Evolutionary conservation across 371 early-diverging fungal genomes (phyloP), one percentile per base, ranked within the genome.

Genomic region (Circinella minor): DNA sequence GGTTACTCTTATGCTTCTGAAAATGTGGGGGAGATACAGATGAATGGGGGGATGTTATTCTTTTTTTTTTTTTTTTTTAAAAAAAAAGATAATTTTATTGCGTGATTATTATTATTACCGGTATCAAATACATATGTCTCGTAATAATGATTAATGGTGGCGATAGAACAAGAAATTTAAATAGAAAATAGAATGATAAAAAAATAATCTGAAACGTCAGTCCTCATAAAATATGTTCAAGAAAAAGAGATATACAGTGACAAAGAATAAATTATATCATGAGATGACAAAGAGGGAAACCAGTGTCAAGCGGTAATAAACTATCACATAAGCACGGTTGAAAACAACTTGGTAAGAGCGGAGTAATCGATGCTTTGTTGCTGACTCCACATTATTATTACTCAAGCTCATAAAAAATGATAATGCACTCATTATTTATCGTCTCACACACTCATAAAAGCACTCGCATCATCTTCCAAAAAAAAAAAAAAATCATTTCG

Each of bases 321-420:
- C 43, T 57, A 57, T 57, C 57, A 57, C 57, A 57, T 57, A 57
- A 57, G 57, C 57, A 57, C 55, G 55, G 61, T 61, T 36, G 61
- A 38, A 61, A 61, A 36, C 18, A 37, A 15, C 14, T 47, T 38
- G 39, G 9, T 9, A 61, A 39, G 9, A 39, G 62, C 46, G 62
- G 62, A 46, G 62, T 18, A 36, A 38, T 36, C n/a, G 36, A 15
- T n/a, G 8, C 43, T 47, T 60, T 67, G 37, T n/a, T 69, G 61
- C 63, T 69, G 63, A 63, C 69, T 69, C 63, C 59, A 65, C 65
- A 65, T 38, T 37, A 65, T 49, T 49, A 8, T 63, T 20, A 7
- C 4, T 34, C 57, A 17, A 4, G 18, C 5, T 34, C 15, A 46
- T 38, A 61, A 68, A 61, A 9, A 43, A 9, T 43, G 11, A 9